Conservation (phyloP, 2,329 filamentous ascomycete genomes). For the Paramyrothecium sp. region DNA sequence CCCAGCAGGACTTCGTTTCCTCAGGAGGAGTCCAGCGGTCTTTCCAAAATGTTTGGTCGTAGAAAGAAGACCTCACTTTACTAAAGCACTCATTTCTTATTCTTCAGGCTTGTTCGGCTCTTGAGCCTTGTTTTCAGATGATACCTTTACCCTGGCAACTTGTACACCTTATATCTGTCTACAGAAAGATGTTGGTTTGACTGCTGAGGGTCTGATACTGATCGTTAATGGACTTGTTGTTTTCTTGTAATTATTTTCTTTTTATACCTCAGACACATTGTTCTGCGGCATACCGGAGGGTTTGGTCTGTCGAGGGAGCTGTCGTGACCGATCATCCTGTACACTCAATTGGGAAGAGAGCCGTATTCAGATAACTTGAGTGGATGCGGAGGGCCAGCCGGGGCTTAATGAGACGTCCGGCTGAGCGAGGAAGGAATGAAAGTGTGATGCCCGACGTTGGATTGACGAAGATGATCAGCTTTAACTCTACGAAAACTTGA, state of each 20-base stretch:
- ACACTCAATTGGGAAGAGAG: no score
- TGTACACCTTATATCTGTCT: neutral
- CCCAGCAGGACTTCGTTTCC: slow-evolving; percentile 21
- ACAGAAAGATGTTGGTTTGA: no score
- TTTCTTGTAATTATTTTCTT: neutral
- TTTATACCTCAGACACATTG: neutral
- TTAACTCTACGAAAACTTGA: no score
- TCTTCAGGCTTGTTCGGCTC: no score
- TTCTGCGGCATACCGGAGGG: neutral
- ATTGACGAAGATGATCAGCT: no score
- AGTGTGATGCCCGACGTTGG: no score
- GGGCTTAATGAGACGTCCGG: no score
- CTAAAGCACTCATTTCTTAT: slow-evolving; percentile 14
- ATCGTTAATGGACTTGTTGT: no score
- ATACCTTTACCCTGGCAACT: neutral
- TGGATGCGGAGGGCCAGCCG: no score
- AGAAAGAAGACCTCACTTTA: slow-evolving; percentile 43
- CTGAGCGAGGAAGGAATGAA: no score
- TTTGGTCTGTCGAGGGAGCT: neutral
- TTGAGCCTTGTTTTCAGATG: neutral
- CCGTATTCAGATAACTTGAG: no score
- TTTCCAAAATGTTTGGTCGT: slow-evolving; percentile 49
- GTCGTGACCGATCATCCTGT: neutral
- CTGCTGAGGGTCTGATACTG: no score
- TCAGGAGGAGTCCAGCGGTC: slow-evolving; percentile 36